A percentile compares a stretch with the other conserved stretches of the same genome.
Conservation (phyloP, 192 early-diverging fungal species). For the Allomyces arbusculus region DNA sequence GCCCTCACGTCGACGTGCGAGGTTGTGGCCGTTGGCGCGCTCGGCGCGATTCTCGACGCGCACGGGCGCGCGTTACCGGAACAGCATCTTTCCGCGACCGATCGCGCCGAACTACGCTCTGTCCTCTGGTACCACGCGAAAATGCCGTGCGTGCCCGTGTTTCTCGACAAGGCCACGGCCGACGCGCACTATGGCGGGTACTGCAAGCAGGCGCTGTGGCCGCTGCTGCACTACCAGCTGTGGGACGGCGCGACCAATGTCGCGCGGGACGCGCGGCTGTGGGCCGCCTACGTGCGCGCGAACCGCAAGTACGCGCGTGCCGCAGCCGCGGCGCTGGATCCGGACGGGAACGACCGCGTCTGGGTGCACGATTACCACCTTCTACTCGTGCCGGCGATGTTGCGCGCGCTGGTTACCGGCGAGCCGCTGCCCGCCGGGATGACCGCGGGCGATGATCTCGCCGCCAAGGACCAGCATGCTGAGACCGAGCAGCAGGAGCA, state of each 20-base stretch:
- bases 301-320: not conserved
- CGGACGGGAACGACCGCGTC: not conserved
- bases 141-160: constrained; percentile 51
- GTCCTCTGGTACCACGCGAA: constrained; percentile 20
- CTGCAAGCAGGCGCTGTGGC: constrained; percentile 47
- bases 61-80: constrained; percentile 32
- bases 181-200: constrained; percentile 89
- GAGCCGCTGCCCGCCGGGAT: constrained; percentile 4
- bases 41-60: constrained; percentile 35
- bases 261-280: not conserved
- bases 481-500: no score
- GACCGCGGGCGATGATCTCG: no score
- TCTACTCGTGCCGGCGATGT: constrained; percentile 20
- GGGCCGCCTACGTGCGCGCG: not conserved
- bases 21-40: constrained; percentile 56
- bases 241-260: not conserved
- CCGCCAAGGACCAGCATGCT: no score
- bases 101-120: constrained; percentile 27
- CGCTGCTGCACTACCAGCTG: not conserved
- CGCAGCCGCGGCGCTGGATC: not conserved
- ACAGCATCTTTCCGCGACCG: constrained; percentile 23
- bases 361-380: constrained; percentile 38
- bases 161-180: constrained; percentile 47
- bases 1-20: constrained; percentile 12
- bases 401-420: constrained; percentile 17